These are phyloP conservation scores for Fraxinus excelsior DNA, from an alignment of 257 asterid genomes.

Conservation along the genomic window DNA sequence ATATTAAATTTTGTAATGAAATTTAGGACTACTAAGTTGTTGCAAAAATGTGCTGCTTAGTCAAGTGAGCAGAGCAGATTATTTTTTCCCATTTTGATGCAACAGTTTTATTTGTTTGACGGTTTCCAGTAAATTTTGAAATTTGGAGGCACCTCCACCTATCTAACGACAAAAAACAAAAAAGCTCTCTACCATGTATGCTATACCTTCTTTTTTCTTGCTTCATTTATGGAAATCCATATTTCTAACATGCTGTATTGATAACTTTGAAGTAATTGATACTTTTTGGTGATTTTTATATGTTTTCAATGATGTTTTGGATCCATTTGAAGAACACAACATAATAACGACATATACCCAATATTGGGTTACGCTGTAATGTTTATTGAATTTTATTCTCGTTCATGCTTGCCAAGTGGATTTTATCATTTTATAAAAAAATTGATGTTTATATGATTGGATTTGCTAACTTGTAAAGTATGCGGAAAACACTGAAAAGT, in stretches of 20 bases:
- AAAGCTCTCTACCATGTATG: not conserved
- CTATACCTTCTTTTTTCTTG: not conserved
- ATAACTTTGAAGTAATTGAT: not conserved
- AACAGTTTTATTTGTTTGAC: not conserved
- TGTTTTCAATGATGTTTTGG: slow-evolving; percentile 9
- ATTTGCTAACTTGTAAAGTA: not conserved
- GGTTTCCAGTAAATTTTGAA: not conserved
- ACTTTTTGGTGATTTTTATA: not conserved
- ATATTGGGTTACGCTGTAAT: no score
- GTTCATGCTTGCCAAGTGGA: no score
- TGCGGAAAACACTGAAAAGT: not conserved
- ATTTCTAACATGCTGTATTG: not conserved
- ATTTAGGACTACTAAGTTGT: slow-evolving; percentile 5
- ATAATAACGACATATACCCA: no score
- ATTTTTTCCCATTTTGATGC: no score
- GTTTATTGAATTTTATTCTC: no score
- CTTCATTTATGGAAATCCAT: not conserved
- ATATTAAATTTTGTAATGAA: not conserved
- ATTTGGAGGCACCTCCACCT: not conserved
- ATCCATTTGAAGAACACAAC: not conserved
- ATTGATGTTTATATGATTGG: not conserved
- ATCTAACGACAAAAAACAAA: not conserved
- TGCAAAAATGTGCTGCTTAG: not conserved
- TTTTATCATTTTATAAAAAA: not conserved
- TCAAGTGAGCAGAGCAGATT: not conserved